These are phyloP conservation scores for Colletotrichum sidae DNA, from an alignment of 2,329 filamentous ascomycete genomes.

Conservation along the genomic window DNA sequence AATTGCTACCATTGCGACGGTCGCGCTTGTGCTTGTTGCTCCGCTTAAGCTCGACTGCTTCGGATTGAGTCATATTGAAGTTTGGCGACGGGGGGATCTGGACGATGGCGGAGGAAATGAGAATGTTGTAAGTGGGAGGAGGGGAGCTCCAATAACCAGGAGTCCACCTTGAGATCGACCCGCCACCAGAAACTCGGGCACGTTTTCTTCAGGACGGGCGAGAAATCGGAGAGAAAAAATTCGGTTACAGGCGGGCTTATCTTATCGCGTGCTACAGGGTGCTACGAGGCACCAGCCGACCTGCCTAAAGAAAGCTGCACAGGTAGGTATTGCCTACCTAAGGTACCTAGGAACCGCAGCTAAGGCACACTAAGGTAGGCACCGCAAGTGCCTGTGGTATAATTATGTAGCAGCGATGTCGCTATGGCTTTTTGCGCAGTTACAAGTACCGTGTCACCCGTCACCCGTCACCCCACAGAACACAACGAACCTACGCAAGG, in stretches of 20 bases:
- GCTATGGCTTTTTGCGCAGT: too few relatives aligned
- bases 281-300: too few relatives aligned
- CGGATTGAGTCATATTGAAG: constrained; percentile 45
- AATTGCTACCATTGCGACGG: constrained; percentile 43
- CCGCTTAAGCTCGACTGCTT: constrained; percentile 45
- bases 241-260: constrained; percentile 31
- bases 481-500: too few relatives aligned
- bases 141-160: constrained; percentile 12
- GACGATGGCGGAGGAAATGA: constrained; percentile 38
- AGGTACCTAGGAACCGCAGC: too few relatives aligned
- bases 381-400: too few relatives aligned
- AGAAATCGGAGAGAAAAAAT: constrained; percentile 37
- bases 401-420: too few relatives aligned
- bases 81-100: constrained; percentile 8
- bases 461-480: too few relatives aligned
- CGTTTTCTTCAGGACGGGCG: neutral
- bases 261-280: constrained; percentile 20
- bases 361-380: too few relatives aligned
- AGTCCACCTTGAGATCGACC: constrained; percentile 18
- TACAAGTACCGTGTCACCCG: too few relatives aligned
- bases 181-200: constrained; percentile 22
- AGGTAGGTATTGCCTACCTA: too few relatives aligned
- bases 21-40: constrained; percentile 46
- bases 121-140: constrained; percentile 25
- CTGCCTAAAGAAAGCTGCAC: neutral